Base-by-base conservation (phyloP, 495 filamentous ascomycete species). In the Talaromyces adpressus region DNA sequence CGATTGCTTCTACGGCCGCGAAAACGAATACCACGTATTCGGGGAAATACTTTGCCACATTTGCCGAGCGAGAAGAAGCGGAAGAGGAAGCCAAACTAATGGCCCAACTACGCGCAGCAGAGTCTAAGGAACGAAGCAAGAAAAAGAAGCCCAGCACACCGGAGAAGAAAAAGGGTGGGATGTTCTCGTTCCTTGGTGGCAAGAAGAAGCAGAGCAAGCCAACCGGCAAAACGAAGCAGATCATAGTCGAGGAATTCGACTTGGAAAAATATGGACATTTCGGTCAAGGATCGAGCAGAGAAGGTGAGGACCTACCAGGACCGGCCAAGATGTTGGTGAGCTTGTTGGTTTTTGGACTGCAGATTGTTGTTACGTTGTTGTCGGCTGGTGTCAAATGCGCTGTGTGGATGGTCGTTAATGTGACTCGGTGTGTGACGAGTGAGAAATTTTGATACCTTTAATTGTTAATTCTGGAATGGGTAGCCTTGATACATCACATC, bases 241-340 rank as follows among this genome's bases (percentile, higher is more conserved):
- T 77, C 47, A 64, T 51, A 47, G 66, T 79, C 57, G 77, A 80
- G 53, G 77, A 81, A 62, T 75, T 80, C 32, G 79, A 81, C 61
- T 68, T 81, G 16, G 79, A 80, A 32, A 77, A 75, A 20, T 81
- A 80, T 41, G 77, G 77, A 11, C 71, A 70, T 3, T 78, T 78
- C 52, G 72, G 71, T 8, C 56, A 51, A 7, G 62, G 71, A 18
- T 78, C 76, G 1, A 71, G 71, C 32, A 70, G 74, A 2, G 68
- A 77, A 59, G 75, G 75, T 2, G 62, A 78, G 66, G 73, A 80
- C 45, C 51, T 81, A 6, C 79, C 79, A 1, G 69, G 75, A 2
- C 59, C 74, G 18, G 72, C 71, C 36, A 68, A 77, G 47, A 68
- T 66, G 4, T 18, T 74, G n/a, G 54, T 81, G 49, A 67, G 67